Evolutionary conservation across 495 filamentous ascomycete species (phyloP).

Genomic region (Zalerion maritima): DNA sequence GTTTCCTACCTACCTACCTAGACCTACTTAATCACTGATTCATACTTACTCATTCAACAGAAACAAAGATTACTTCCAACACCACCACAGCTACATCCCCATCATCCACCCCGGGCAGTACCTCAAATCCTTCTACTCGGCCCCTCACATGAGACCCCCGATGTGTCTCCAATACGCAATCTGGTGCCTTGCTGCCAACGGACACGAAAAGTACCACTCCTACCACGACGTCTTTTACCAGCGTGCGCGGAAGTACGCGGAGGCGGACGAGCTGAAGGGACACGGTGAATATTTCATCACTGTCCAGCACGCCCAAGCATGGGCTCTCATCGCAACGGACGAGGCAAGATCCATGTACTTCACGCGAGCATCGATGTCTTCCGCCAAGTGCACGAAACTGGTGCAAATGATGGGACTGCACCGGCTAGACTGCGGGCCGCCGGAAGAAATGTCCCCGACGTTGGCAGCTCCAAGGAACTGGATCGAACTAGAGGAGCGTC

Average conservation of each 20-base stretch:
- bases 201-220: conserved; percentile 20
- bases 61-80: conserved; percentile 25
- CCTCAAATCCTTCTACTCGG: conserved; percentile 24
- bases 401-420: conserved; percentile 33
- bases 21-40: no score
- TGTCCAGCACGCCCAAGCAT: conserved; percentile 31
- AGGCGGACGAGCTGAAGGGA: conserved; percentile 33
- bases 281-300: conserved; percentile 31
- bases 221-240: conserved; percentile 31
- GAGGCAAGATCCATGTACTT: conserved; percentile 28
- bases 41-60: conserved; percentile 13
- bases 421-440: conserved; percentile 24
- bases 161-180: conserved; percentile 35
- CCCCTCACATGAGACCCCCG: conserved; percentile 30
- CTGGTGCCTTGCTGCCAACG: conserved; percentile 26
- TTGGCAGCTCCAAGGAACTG: conserved; percentile 25
- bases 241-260: conserved; percentile 32
- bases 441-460: conserved; percentile 21
- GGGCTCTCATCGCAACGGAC: conserved; percentile 25
- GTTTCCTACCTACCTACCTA: neutral
- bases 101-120: conserved; percentile 27
- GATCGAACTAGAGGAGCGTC: conserved; percentile 36
- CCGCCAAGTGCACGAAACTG: conserved; percentile 23
- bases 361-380: conserved; percentile 30
- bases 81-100: conserved; percentile 21